phyloP scores from a whole-genome alignment of 2,329 filamentous ascomycete genomes.

The Pseudocercospora musae region DNA sequence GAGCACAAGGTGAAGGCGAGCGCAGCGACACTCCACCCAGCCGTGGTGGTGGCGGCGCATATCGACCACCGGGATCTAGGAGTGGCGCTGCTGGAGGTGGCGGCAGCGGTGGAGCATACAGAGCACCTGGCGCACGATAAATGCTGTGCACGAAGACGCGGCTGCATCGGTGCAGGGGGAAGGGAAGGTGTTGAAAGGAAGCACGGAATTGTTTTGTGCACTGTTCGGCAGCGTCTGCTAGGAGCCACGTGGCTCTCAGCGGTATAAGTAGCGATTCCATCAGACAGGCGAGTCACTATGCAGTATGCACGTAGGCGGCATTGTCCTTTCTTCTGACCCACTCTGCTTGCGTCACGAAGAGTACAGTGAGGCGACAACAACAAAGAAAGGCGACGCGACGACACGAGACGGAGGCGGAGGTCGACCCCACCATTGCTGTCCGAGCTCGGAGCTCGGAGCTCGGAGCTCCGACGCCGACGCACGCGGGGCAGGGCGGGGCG shows the following conservation, averaged over 20 bases:
- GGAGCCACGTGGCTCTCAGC: neutral
- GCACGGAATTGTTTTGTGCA: neutral
- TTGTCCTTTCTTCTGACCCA: neutral
- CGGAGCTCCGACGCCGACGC: no score
- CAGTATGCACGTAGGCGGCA: no score
- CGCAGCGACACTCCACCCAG: constrained; percentile 18
- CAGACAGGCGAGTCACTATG: no score
- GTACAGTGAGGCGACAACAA: no score
- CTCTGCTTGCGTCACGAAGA: no score
- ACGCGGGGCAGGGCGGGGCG: no score
- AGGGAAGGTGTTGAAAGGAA: neutral
- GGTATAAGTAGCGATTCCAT: neutral
- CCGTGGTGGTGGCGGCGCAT: constrained; percentile 19
- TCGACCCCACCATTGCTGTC: neutral
- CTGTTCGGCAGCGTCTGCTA: neutral
- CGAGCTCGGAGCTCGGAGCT: no score
- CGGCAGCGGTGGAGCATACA: constrained; percentile 27
- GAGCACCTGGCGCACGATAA: constrained; percentile 24
- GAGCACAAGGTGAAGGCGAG: constrained; percentile 23
- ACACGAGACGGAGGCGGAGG: neutral
- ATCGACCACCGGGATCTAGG: constrained; percentile 26
- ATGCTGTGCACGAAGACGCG: neutral
- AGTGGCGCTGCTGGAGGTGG: constrained; percentile 11
- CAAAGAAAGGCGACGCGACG: no score
- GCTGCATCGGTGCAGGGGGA: neutral